Conservation (phyloP, 164 flowering plant species). For the Aristolochia contorta region DNA sequence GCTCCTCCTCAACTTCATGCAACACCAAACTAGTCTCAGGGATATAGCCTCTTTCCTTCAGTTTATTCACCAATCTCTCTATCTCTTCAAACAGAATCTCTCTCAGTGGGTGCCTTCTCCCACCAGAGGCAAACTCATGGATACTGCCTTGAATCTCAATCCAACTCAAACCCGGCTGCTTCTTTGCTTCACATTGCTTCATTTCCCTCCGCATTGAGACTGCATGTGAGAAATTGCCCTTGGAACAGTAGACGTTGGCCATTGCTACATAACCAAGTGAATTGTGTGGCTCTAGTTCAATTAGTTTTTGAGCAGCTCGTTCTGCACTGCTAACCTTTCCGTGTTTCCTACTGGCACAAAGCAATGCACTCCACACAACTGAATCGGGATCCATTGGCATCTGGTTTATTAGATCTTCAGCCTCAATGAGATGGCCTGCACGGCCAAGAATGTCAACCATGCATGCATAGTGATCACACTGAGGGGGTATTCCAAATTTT, state of each 20-base stretch:
- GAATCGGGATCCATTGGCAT: slow-evolving; percentile 70
- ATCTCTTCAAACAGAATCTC: slow-evolving; percentile 27
- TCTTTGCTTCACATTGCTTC: slow-evolving; percentile 39
- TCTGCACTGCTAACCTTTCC: slow-evolving; percentile 44
- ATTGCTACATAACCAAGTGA: slow-evolving; percentile 57
- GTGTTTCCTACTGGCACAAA: slow-evolving; percentile 68
- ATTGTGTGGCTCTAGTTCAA: slow-evolving; percentile 48
- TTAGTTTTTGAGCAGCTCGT: slow-evolving; percentile 38
- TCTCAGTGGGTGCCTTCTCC: slow-evolving; percentile 37
- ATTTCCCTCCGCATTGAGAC: slow-evolving; percentile 44
- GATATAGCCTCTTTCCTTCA: slow-evolving; percentile 56
- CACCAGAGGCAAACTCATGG: slow-evolving; percentile 78
- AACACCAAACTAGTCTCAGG: slow-evolving; percentile 50
- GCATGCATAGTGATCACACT: slow-evolving; percentile 71
- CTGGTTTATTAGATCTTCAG: slow-evolving; percentile 34
- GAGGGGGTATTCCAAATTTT: slow-evolving; percentile 37
- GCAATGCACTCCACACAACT: slow-evolving; percentile 70
- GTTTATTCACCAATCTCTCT: slow-evolving; percentile 24
- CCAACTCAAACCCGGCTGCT: slow-evolving; percentile 85
- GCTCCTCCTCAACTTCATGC: slow-evolving; percentile 59
- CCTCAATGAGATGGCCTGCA: slow-evolving; percentile 47
- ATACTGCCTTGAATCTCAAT: slow-evolving; percentile 46
- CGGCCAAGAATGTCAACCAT: slow-evolving; percentile 72
- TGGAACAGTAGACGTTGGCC: slow-evolving; percentile 51
- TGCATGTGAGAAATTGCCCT: slow-evolving; percentile 43